Conservation (phyloP, 345 rosid species). For the Capsella bursapastoris region DNA sequence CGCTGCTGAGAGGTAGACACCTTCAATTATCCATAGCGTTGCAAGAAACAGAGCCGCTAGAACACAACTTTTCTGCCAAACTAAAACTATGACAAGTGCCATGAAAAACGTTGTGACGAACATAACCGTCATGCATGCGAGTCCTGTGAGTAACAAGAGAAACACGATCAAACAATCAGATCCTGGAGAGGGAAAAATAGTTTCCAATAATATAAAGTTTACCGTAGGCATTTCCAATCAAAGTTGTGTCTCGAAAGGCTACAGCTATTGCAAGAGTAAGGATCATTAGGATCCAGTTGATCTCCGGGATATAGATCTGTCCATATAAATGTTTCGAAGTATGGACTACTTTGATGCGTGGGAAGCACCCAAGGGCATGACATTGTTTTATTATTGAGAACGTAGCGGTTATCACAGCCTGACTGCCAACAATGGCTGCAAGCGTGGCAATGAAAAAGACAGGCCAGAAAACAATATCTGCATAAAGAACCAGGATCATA, state of each 20-base stretch:
- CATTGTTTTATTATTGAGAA: slow-evolving; percentile 91
- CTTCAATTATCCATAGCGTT: slow-evolving; percentile 75
- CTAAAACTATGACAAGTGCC: slow-evolving; percentile 80
- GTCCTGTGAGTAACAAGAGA: slow-evolving; percentile 57
- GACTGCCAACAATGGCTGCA: slow-evolving; percentile 92
- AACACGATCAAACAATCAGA: slow-evolving; percentile 36
- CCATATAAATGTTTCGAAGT: slow-evolving; percentile 83
- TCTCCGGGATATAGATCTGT: slow-evolving; percentile 95
- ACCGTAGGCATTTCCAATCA: slow-evolving; percentile 96
- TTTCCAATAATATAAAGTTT: slow-evolving; percentile 32
- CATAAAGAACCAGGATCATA: slow-evolving; percentile 38
- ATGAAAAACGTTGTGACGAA: slow-evolving; percentile 86
- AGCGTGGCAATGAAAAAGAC: slow-evolving; percentile 89
- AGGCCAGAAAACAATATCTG: slow-evolving; percentile 86
- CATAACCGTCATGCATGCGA: slow-evolving; percentile 89
- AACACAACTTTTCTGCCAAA: slow-evolving; percentile 69
- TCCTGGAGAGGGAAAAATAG: slow-evolving; percentile 15
- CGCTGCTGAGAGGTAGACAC: slow-evolving; percentile 85
- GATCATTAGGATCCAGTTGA: slow-evolving; percentile 96
- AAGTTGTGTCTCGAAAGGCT: slow-evolving; percentile 77
- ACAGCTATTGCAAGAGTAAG: slow-evolving; percentile 80
- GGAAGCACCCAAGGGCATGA: slow-evolving; percentile 95
- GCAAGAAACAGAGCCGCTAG: slow-evolving; percentile 67
- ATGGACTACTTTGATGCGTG: slow-evolving; percentile 93
- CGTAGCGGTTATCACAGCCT: slow-evolving; percentile 86